Conservation (phyloP, 192 early-diverging fungal species). For the Paraglomus brasilianum region DNA sequence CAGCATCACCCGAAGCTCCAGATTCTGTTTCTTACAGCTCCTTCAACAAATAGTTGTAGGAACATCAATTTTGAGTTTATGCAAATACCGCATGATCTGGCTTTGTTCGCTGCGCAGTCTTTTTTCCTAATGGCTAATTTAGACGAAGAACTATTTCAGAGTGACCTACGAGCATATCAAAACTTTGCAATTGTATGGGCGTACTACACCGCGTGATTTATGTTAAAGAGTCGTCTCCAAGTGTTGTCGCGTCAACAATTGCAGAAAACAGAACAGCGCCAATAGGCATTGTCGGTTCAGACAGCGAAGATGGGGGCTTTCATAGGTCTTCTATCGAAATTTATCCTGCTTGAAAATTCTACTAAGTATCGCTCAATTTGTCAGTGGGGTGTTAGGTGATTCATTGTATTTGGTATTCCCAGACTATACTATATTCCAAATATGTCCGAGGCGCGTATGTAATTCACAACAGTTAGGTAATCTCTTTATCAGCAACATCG, state of each 20-base stretch:
- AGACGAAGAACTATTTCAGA: constrained; percentile 84
- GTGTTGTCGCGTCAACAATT: constrained; percentile 38
- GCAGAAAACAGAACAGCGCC: constrained; percentile 32
- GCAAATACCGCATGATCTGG: constrained; percentile 76
- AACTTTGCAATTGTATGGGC: constrained; percentile 79
- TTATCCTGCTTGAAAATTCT: constrained; percentile 72
- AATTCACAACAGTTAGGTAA: constrained; percentile 39
- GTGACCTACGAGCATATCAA: constrained; percentile 65
- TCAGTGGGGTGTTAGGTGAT: constrained; percentile 73
- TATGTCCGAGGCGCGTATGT: constrained; percentile 39
- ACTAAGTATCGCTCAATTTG: constrained; percentile 66
- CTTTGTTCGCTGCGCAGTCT: constrained; percentile 70
- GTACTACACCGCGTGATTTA: constrained; percentile 87
- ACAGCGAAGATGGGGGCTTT: background rate
- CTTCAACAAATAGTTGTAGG: no score
- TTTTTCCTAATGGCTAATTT: constrained; percentile 73
- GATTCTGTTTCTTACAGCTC: no score
- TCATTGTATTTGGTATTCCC: constrained; percentile 86
- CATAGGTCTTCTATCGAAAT: constrained; percentile 75
- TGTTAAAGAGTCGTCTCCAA: constrained; percentile 74
- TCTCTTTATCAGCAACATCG: constrained; percentile 23
- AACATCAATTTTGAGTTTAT: no score
- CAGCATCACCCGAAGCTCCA: no score
- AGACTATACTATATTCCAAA: constrained; percentile 64
- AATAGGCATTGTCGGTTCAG: background rate